phyloP scores from a whole-genome alignment of 768 basidiomycete genomes.

The Tulasnella sp. region DNA sequence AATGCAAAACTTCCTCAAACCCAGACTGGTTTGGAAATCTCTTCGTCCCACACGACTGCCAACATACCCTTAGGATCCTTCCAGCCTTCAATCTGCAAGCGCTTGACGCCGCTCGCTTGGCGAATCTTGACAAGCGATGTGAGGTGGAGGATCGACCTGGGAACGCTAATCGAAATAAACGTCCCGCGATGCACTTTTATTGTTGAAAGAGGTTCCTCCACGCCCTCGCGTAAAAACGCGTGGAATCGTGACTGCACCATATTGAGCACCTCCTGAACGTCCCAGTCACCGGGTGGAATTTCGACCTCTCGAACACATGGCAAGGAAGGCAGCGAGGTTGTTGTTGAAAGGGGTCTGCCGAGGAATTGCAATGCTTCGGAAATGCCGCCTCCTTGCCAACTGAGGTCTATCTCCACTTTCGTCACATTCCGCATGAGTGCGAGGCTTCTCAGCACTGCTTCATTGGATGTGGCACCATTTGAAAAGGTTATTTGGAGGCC shows the following conservation, averaged over 20 bases:
- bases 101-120: no score
- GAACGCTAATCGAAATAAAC: conserved; percentile 53
- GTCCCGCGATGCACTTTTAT: conserved; percentile 45
- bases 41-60: no score
- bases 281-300: neutral
- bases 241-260: neutral
- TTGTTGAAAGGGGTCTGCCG: neutral
- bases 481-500: neutral
- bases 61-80: no score
- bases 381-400: neutral
- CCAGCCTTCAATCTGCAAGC: no score
- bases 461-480: no score
- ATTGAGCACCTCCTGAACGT: neutral
- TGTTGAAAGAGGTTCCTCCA: neutral
- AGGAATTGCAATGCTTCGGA: neutral
- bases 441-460: no score
- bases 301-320: neutral
- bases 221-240: neutral
- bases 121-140: neutral
- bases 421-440: neutral
- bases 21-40: no score
- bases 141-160: conserved; percentile 31
- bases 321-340: neutral
- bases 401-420: neutral
- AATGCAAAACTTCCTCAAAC: no score